Base-by-base conservation (phyloP, 495 filamentous ascomycete genomes). In the Bathelium albidoporum region DNA sequence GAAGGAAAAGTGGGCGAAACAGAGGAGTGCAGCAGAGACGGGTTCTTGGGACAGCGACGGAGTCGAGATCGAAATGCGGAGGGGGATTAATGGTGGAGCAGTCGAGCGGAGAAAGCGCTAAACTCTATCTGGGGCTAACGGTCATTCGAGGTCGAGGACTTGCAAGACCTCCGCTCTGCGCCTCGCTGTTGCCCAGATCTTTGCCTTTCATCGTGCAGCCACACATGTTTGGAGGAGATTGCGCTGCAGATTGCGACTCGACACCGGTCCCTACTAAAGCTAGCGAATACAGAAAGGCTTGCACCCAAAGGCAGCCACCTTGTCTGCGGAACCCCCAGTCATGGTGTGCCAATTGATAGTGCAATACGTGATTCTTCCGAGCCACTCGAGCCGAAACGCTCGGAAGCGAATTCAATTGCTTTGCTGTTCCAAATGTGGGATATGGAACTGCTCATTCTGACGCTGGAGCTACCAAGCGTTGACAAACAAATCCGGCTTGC, bases 101-200 rank as follows among this genome's bases (percentile, higher is more conserved):
- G 22, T 55, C 12, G 49, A 55, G 49, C 24, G 49, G 49, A 55
- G 49, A 55, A 55, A 29, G 22, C 22, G 9, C 24, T 28, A 55
- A n/a, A 55, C 49, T 55, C 49, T 55, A 55, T 55, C 49, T 20
- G 49, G 26, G 49, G 22, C 24, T 55, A 20, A 55, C 49, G 49
- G 26, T 55, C 5, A 29, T 29, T 55, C 49, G 49, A 11, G 49
- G 24, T n/a, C 11, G 18, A 49, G 20, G 43, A 20, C 10, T 3
- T 18, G 9, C 9, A n/a, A 9, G 24, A 55, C 26, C 49, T 9
- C n/a, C 49, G 22, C 7, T 55, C 29, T 20, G 49, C 49, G 7
- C 20, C 20, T 49, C 44, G 34, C 9, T n/a, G 22, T 55, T 2
- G 49, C 11, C 20, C 24, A 29, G 49, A 29, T 20, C 20, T 55